Evolutionary conservation across 164 flowering plant species (phyloP), one percentile per base, ranked within the genome.

Genomic region (Piper betle): DNA sequence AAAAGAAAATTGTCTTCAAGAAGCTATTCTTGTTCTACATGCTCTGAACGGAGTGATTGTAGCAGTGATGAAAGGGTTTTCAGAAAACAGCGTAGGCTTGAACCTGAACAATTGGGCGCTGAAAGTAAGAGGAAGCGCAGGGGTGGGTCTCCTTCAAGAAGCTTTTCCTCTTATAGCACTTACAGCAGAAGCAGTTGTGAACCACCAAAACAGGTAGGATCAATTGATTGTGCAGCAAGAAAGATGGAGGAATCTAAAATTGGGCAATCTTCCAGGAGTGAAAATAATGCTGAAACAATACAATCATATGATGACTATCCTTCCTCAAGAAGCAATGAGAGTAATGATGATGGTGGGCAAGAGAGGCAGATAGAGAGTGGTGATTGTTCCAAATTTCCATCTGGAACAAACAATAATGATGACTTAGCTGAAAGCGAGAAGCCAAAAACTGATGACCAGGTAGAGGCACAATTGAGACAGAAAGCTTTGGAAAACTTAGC

Each of bases 401-500:
- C 20, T 15, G 40, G 20, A 39, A 25, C 4, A 11, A 41, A 20
- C 55, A 53, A n/a, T 8, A 57, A 48, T 13, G 74, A 68, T 64
- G 56, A 39, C 62, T 72, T 80, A 54, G 58, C 43, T 58, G 62
- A 59, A 41, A 59, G 53, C 71, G 73, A 52, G 52, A 57, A 58
- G 64, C 39, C 77, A 7, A 68, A 64, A 20, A 63, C n/a, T 57
- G 81, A 72, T 58, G 83, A 87, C 68, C 64, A 86, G 68, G 99
- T 87, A 75, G 50, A 55, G 15, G 64, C 76, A 37, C 61, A 75
- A 58, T 66, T 90, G 73, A 81, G 96, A 66, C 83, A 77, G 62
- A 86, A 74, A 68, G 97, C 97, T 52, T 69, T 93, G 74, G 96
- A 93, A 74, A 93, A 90, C 75, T 72, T 93, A 38, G 81, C 54